Evolutionary conservation across 768 basidiomycete species (phyloP), one percentile per base, ranked within the genome.

Genomic region (Boletus speciosus): DNA sequence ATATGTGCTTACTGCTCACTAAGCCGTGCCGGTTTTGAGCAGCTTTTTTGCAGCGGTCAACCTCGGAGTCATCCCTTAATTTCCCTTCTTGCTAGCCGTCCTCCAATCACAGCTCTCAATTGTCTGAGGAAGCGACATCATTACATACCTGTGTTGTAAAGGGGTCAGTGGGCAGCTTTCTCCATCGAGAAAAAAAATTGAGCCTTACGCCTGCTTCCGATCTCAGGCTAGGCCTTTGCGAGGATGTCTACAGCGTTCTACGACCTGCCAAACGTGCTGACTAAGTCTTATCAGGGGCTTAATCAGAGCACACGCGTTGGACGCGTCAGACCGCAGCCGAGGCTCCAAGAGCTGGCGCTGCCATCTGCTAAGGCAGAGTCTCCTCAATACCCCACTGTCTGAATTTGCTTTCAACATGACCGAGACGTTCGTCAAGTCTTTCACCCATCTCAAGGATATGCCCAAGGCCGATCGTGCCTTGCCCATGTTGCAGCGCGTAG

Each of bases 391-490:
- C 29, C 19, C 19, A 11, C 19, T 11, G 31, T 19, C 23, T 23
- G 27, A 39, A 43, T 37, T 15, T 4, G 27, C 35, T 31, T 27
- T 49, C 29, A 36, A 38, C 54, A 86, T 85, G 84, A 61, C 81
- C 16, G 76, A 87, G 39, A 71, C 71, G 23, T 84, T 82, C 61
- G 79, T 90, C 55, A 74, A 81, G 61, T 80, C 86, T 0, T 86
- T 86, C 58, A 84, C 84, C 19, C 84, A 90, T 66, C 78, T 93
- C 57, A 87, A 83, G 56, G 80, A 79, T 53, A 78, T 77, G 63
- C 85, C 85, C 37, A 80, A 81, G 61, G 79, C 83, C 41, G 81
- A 88, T 57, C 78, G 81, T 37, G 90, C 92, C 16, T 75, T 91
- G 40, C 67, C 75, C 15, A 74, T 89, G 66, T 77, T 94, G 36